Percentiles rank a stretch among this genome's conserved stretches.
Conservation (phyloP, 139 green algal species). For the Gonium pectorale region DNA sequence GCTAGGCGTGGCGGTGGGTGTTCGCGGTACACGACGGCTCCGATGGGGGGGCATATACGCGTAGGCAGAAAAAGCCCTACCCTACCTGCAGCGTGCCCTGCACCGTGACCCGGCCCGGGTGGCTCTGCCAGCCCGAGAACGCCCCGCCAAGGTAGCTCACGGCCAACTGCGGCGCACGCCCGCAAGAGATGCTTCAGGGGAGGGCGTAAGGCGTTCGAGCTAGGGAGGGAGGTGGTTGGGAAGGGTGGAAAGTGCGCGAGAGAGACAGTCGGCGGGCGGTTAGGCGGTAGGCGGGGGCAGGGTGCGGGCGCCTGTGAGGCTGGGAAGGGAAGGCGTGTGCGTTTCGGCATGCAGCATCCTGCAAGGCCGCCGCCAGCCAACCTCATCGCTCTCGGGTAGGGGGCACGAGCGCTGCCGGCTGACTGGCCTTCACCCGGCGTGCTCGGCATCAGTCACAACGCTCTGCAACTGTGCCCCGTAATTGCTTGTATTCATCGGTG, state of each 20-base stretch:
- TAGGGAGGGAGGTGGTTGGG: neutral
- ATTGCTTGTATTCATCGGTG: neutral
- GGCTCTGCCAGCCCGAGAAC: constrained; percentile 41
- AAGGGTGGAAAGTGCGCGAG: neutral
- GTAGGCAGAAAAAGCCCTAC: neutral
- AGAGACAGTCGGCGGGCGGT: neutral
- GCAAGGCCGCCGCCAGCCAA: neutral
- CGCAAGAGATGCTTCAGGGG: too few relatives aligned
- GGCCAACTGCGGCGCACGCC: constrained; percentile 2
- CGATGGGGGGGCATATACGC: neutral
- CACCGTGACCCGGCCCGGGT: constrained; percentile 21
- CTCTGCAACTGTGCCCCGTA: neutral
- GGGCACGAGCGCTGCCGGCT: neutral
- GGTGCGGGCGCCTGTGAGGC: neutral
- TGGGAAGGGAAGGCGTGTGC: neutral
- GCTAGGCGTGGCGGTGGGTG: too few relatives aligned
- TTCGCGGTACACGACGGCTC: too few relatives aligned
- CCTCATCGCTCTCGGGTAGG: neutral
- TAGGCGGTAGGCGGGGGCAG: neutral
- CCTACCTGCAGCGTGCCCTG: constrained; percentile 34
- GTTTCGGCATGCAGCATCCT: neutral
- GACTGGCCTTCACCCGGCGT: neutral
- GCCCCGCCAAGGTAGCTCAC: constrained; percentile 39
- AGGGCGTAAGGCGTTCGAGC: too few relatives aligned
- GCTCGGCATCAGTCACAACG: neutral